These are phyloP conservation scores for Jackrogersella multiformis DNA, from an alignment of 495 filamentous ascomycete genomes.

Conservation along the genomic window DNA sequence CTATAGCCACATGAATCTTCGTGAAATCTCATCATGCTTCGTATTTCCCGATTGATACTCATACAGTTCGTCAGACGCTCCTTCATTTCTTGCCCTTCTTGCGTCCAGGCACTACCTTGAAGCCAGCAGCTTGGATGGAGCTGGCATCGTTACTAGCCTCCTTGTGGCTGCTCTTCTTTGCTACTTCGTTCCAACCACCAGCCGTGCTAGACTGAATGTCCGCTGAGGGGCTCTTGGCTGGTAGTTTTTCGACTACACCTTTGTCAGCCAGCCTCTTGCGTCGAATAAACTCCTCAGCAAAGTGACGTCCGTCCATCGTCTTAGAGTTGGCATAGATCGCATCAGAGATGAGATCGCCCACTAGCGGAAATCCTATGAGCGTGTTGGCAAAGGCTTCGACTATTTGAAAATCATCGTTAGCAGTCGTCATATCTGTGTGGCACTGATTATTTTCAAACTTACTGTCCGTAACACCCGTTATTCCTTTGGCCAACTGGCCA, in stretches of 20 bases:
- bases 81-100: constrained; percentile 86
- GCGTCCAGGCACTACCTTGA: constrained; percentile 89
- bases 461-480: constrained; percentile 57
- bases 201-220: constrained; percentile 58
- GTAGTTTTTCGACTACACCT: constrained; percentile 74
- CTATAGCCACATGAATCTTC: neutral
- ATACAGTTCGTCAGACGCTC: neutral
- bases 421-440: constrained; percentile 56
- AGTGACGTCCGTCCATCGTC: constrained; percentile 89
- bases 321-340: constrained; percentile 84
- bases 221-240: constrained; percentile 58
- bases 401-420: constrained; percentile 53
- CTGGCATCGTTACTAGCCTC: constrained; percentile 59
- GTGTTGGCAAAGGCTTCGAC: constrained; percentile 83
- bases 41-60: neutral
- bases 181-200: constrained; percentile 96
- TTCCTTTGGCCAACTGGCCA: constrained; percentile 68
- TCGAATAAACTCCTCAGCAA: constrained; percentile 92
- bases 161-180: constrained; percentile 77
- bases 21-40: constrained; percentile 2
- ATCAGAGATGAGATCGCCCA: constrained; percentile 84
- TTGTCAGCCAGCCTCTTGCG: constrained; percentile 92
- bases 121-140: constrained; percentile 67
- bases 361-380: constrained; percentile 77
- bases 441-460: constrained; percentile 64